These are phyloP conservation scores for Penicillium sp. DNA, from an alignment of 2,329 filamentous ascomycete species.

Conservation along the genomic window DNA sequence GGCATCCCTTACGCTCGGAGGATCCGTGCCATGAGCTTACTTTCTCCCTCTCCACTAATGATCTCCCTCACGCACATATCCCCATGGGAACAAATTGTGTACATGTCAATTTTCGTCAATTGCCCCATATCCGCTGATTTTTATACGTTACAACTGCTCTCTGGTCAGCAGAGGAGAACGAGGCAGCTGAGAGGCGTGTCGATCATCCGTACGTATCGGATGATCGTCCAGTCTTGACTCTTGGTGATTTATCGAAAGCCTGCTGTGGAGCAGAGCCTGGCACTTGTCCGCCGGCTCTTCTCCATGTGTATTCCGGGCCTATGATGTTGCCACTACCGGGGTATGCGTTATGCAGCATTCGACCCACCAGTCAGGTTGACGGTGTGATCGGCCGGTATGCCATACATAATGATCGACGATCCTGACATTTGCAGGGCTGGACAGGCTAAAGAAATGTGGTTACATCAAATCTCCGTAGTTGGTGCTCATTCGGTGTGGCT, in stretches of 20 bases:
- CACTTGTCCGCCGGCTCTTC: neutral
- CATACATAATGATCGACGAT: neutral
- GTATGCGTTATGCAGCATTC: neutral
- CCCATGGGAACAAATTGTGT: neutral
- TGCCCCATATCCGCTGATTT: neutral
- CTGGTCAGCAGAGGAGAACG: conserved; percentile 4
- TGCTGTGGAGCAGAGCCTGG: neutral
- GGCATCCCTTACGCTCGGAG: conserved; percentile 8
- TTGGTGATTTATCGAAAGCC: conserved; percentile 8
- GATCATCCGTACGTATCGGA: conserved; percentile 4
- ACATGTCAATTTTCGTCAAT: conserved; percentile 1
- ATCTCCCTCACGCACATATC: neutral
- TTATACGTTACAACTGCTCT: neutral
- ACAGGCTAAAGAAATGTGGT: neutral
- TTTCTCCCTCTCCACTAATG: neutral
- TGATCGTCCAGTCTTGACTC: conserved; percentile 2
- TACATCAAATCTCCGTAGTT: too few relatives aligned
- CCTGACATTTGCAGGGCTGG: neutral
- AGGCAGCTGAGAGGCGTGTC: conserved; percentile 4
- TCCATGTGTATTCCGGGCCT: conserved; percentile 1
- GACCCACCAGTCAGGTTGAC: neutral
- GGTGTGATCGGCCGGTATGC: neutral
- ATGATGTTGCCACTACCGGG: neutral
- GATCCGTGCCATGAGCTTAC: conserved; percentile 10
- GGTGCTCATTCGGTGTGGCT: too few relatives aligned